Evolutionary conservation across 495 filamentous ascomycete genomes (phyloP), one percentile per base, ranked within the genome.

Genomic region (Neurospora sublineolata): DNA sequence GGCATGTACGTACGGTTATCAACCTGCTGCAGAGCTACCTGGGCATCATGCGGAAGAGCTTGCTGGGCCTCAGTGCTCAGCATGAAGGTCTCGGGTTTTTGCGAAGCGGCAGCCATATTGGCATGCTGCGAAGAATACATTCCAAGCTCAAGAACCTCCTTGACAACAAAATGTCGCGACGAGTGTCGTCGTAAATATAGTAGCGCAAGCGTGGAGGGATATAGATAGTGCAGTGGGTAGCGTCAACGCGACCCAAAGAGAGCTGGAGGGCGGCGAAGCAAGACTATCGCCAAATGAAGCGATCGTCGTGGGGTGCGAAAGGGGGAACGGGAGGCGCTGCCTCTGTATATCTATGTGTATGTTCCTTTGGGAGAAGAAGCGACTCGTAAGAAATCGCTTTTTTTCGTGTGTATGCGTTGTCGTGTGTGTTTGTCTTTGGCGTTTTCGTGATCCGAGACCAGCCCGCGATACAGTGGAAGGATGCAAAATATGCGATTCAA

Each of bases 51-150:
- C 38, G 95, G 95, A 68, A 99, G 88, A 74, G 91, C 93, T 82
- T 97, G 93, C 82, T 97, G 94, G 52, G 96, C 94, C 83, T 97
- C 94, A 75, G 89, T 92, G 75, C 93, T 97, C 74, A 99, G 87
- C 92, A 98, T 94, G 77, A 99, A 99, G 8, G 95, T 99, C 85
- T 98, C 95, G 67, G 95, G 95, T 80, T 97, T 97, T 81, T 97
- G 94, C 67, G 82, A 80, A 41, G 79, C 83, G 39, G 75, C 73
- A 44, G 77, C 76, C 82, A 88, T 87, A 38, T 83, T 81, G 75
- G 82, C 79, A 78, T 86, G 82, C 76, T 86, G 85, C 37, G 84
- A 81, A 67, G 69, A 72, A 78, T 86, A 87, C 85, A 87, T 87
- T 73, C 38, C 80, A 75, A 71, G 76, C 75, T 75, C 38, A 69